Evolutionary conservation across 345 rosid species (phyloP), one percentile per base, ranked within the genome.

Genomic region (Bruguiera sexangula): DNA sequence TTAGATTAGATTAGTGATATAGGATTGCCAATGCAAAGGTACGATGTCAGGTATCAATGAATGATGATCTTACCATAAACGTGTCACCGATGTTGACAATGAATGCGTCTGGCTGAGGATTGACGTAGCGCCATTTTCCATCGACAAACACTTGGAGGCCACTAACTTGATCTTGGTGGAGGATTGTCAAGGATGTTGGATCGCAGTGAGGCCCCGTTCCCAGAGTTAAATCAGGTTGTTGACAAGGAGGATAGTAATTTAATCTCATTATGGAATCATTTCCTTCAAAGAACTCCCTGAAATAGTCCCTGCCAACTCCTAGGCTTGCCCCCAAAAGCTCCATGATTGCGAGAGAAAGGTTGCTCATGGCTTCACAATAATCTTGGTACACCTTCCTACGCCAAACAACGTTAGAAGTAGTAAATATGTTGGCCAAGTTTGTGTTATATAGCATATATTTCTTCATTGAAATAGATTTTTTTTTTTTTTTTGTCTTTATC

Each of bases 121-220:
- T 78, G 71, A 96, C 63, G 24, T 89, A 83, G 16, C 78, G 89
- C 99, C 98, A 96, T 78, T 86, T 74, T 48, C 84, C 77, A 71
- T 96, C 96, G 4, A 88, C 82, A 30, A 86, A 90, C 48, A 96
- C 98, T 81, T 96, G 96, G 59, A 96, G 96, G 48, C 99, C 99
- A 57, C 84, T 88, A 22, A 92, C 91, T 50, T 82, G 83, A 74
- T 88, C 99, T 80, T 96, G 99, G 74, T 96, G 98, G 48, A 96
- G 98, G 69, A 96, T 96, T 52, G 99, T 96, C 73, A 96, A 77
- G 67, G 99, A 96, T 29, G 98, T 90, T 24, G 99, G 99, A 74
- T 96, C 99, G 65, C 99, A 90, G 76, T 95, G 99, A 78, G 99
- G 99, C 21, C 99, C 99, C 32, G 99, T 92, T 67, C 99, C 98